phyloP scores from a whole-genome alignment of 192 early-diverging fungal genomes.

The Cetraspora pellucida region DNA sequence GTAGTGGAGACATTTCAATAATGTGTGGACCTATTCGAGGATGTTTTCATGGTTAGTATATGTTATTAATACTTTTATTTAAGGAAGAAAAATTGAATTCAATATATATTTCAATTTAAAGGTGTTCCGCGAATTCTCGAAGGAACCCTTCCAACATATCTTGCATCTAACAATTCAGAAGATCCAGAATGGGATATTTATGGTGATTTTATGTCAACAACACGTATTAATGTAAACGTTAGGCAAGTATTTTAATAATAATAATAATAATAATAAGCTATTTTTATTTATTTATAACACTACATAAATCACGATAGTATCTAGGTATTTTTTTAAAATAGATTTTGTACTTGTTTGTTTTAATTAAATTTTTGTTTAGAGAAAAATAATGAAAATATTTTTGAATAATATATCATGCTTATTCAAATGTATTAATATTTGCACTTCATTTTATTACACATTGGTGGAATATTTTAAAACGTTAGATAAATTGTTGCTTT shows the following conservation, averaged over 20 bases:
- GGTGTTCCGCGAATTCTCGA: conserved; percentile 81
- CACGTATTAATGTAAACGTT: conserved; percentile 91
- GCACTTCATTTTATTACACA: too few relatives aligned
- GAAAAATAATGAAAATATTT: too few relatives aligned
- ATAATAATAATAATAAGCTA: too few relatives aligned
- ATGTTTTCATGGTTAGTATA: conserved; percentile 76
- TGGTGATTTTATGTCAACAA: conserved; percentile 66
- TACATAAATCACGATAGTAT: too few relatives aligned
- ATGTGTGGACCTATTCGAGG: conserved; percentile 81
- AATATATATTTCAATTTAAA: conserved; percentile 22
- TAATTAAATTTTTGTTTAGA: too few relatives aligned
- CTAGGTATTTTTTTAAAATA: too few relatives aligned
- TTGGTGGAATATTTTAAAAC: too few relatives aligned
- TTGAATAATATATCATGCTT: too few relatives aligned
- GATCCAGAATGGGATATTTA: conserved; percentile 68
- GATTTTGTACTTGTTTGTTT: too few relatives aligned
- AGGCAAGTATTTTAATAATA: conserved; percentile 69
- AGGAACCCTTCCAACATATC: conserved; percentile 66
- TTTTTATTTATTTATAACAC: neutral
- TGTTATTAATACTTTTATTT: neutral
- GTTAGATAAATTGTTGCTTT: too few relatives aligned
- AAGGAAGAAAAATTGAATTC: neutral
- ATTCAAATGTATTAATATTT: too few relatives aligned
- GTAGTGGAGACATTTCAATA: conserved; percentile 84
- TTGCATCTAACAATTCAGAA: conserved; percentile 44